These are phyloP conservation scores for Phalaenopsis hybrid DNA, from an alignment of 116 monocot species.

Conservation along the genomic window DNA sequence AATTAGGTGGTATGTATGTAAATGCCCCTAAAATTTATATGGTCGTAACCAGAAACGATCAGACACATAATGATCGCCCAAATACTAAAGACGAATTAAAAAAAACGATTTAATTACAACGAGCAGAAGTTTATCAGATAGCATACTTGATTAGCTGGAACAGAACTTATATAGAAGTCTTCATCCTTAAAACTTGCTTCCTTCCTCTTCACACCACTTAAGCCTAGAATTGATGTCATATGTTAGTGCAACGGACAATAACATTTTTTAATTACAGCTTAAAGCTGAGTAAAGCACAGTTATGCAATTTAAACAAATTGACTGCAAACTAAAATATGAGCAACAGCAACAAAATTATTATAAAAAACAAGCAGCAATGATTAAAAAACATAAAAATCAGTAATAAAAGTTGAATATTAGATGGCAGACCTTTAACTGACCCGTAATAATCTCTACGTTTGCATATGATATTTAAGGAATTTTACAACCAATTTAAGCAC, in stretches of 20 bases:
- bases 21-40: not conserved
- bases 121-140: not conserved
- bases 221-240: constrained; percentile 26
- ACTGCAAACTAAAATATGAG: no score
- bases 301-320: not conserved
- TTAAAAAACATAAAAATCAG: not conserved
- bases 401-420: not conserved
- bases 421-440: not conserved
- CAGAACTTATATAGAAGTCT: constrained; percentile 76
- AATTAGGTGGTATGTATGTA: not conserved
- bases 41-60: not conserved
- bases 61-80: not conserved
- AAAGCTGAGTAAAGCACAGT: not conserved
- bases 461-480: not conserved
- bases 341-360: not conserved
- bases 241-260: not conserved
- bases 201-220: constrained; percentile 54
- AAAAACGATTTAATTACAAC: no score
- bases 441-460: no score
- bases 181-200: constrained; percentile 66
- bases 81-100: no score
- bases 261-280: not conserved
- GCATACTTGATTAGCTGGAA: constrained; percentile 72
- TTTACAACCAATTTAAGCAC: not conserved
- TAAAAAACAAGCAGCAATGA: not conserved